Conservation (phyloP, 257 asterid species). For the Solanum pinnatisectum region DNA sequence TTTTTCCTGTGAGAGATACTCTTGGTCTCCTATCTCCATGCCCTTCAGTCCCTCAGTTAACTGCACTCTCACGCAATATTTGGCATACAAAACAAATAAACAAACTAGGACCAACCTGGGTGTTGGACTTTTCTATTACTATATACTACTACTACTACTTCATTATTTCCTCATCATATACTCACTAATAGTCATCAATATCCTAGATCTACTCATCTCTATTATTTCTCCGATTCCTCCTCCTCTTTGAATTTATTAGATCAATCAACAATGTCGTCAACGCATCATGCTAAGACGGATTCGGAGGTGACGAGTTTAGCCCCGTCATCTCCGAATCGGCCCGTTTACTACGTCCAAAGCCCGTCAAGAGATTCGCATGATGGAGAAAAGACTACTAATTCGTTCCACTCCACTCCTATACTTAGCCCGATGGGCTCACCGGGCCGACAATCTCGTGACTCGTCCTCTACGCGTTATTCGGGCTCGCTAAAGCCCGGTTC, state of each 20-base stretch:
- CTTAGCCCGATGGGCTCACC: constrained; percentile 90
- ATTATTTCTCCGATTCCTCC: neutral
- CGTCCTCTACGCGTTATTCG: constrained; percentile 84
- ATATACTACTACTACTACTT: neutral
- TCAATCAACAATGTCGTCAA: constrained; percentile 46
- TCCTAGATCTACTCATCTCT: neutral
- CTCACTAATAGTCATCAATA: neutral
- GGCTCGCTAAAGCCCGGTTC: constrained; percentile 83
- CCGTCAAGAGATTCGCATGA: constrained; percentile 96
- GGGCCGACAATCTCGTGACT: constrained; percentile 88
- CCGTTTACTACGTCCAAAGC: constrained; percentile 88
- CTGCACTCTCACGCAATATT: constrained; percentile 9
- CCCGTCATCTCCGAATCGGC: constrained; percentile 73
- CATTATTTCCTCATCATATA: neutral
- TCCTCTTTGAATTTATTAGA: neutral
- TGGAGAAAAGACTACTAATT: constrained; percentile 86
- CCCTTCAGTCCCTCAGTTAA: constrained; percentile 4
- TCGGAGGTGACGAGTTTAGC: constrained; percentile 89
- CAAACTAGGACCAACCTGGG: constrained; percentile 13
- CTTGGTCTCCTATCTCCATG: constrained; percentile 1
- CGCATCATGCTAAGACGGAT: constrained; percentile 81
- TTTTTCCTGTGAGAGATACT: neutral
- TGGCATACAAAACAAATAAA: neutral
- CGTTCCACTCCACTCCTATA: constrained; percentile 83
- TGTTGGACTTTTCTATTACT: constrained; percentile 10